A percentile compares a stretch with the other conserved stretches of the same genome.
Evolutionary conservation across 352 stramenopile genomes (phyloP).

Genomic region (Pythium sukuiense): DNA sequence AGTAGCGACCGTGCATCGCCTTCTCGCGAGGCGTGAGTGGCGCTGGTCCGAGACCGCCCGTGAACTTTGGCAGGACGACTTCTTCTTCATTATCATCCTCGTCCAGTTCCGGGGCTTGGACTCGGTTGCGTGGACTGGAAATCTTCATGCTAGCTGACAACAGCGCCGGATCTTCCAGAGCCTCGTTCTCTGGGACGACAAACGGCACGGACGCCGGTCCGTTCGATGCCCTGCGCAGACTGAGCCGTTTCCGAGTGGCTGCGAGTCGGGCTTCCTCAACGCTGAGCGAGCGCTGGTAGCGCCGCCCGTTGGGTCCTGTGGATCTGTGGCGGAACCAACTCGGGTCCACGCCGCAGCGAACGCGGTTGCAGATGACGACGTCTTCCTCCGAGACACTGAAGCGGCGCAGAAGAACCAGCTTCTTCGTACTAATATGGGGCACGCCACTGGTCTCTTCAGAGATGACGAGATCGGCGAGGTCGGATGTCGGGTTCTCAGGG

Average conservation of each 20-base stretch:
- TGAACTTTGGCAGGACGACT: slow-evolving; percentile 4
- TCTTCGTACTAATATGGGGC: slow-evolving; percentile 41
- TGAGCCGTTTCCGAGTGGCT: slow-evolving; percentile 37
- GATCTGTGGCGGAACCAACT: slow-evolving; percentile 41
- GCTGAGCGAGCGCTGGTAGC: slow-evolving; percentile 52
- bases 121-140: neutral
- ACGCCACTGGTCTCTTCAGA: slow-evolving; percentile 40
- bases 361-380: slow-evolving; percentile 71
- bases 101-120: neutral
- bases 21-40: slow-evolving; percentile 55
- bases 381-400: slow-evolving; percentile 67
- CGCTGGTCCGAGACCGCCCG: neutral
- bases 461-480: slow-evolving; percentile 51
- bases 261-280: slow-evolving; percentile 47
- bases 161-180: slow-evolving; percentile 12
- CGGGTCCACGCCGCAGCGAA: slow-evolving; percentile 56
- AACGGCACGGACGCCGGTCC: slow-evolving; percentile 1
- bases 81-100: slow-evolving; percentile 10
- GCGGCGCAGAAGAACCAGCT: slow-evolving; percentile 59
- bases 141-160: slow-evolving; percentile 5
- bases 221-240: neutral
- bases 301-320: slow-evolving; percentile 26
- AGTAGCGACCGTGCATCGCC: slow-evolving; percentile 66
- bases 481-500: slow-evolving; percentile 56
- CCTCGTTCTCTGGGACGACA: slow-evolving; percentile 12